phyloP scores from a whole-genome alignment of 108 stramenopile species.

The Discostella pseudostelligera region DNA sequence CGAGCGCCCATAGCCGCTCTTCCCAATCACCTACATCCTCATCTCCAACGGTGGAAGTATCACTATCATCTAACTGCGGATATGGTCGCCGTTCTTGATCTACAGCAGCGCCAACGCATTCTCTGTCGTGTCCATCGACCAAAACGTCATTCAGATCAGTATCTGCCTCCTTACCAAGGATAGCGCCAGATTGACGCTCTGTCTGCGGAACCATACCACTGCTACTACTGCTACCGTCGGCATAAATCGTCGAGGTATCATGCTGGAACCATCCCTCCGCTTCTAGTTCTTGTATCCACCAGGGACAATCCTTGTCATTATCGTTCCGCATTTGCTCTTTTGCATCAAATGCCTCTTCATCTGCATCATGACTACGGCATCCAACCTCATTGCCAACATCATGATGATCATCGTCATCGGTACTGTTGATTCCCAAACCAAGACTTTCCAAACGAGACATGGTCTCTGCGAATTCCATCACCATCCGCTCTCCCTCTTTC shows the following conservation, averaged over 20 bases:
- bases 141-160: constrained; percentile 9
- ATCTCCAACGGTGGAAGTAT: constrained; percentile 30
- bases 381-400: neutral
- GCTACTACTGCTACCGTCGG: neutral
- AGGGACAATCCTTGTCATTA: constrained; percentile 22
- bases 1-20: constrained; percentile 44
- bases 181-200: neutral
- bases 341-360: constrained; percentile 1
- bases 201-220: neutral
- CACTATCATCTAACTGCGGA: constrained; percentile 10
- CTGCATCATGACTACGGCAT: neutral
- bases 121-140: constrained; percentile 8
- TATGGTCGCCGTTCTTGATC: neutral
- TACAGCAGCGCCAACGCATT: neutral
- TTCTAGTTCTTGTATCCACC: constrained; percentile 43
- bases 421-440: constrained; percentile 16
- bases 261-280: constrained; percentile 41
- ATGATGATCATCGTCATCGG: neutral
- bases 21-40: constrained; percentile 49
- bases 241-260: constrained; percentile 37
- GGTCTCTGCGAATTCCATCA: constrained; percentile 16
- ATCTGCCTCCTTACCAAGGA: constrained; percentile 3
- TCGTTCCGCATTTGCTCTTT: constrained; percentile 1
- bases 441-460: constrained; percentile 15
- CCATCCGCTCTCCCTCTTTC: constrained; percentile 12